These are phyloP conservation scores for Coemansia sp. DNA, from an alignment of 192 early-diverging fungal genomes.

Conservation along the genomic window DNA sequence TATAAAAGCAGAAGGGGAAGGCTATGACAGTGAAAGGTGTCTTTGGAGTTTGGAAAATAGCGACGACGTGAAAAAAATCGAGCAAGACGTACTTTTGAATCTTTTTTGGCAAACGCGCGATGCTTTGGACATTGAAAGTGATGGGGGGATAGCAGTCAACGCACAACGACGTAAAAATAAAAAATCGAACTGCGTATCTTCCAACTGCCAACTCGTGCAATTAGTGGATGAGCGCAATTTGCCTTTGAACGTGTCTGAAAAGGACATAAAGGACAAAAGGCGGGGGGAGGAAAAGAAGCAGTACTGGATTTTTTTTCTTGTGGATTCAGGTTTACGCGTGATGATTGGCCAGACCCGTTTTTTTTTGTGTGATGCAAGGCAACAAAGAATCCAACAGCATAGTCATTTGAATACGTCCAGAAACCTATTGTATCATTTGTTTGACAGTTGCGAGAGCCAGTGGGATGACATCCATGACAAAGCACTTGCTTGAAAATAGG, in stretches of 20 bases:
- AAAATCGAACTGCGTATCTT: constrained; percentile 25
- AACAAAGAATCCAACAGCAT: not conserved
- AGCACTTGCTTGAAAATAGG: not conserved
- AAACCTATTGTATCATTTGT: not conserved
- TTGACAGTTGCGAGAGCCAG: not conserved
- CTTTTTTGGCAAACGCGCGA: not conserved
- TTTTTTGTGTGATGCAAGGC: not conserved
- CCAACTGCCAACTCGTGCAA: not conserved
- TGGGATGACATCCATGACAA: not conserved
- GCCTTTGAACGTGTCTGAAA: not conserved
- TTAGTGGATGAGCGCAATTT: constrained; percentile 6
- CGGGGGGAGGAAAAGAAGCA: not conserved
- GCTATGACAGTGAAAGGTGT: not conserved
- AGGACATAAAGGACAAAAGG: not conserved
- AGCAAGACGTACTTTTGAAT: constrained; percentile 13
- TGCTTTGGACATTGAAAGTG: not conserved
- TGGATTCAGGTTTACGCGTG: constrained; percentile 3
- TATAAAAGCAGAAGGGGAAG: not conserved
- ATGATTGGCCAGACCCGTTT: not conserved
- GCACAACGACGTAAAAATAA: not conserved
- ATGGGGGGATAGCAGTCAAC: not conserved
- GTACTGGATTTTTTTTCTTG: constrained; percentile 5
- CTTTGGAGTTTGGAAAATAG: not conserved
- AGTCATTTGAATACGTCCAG: not conserved
- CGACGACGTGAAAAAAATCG: not conserved